These are phyloP conservation scores for Daldinia decipiens DNA, from an alignment of 495 filamentous ascomycete genomes.

Conservation along the genomic window DNA sequence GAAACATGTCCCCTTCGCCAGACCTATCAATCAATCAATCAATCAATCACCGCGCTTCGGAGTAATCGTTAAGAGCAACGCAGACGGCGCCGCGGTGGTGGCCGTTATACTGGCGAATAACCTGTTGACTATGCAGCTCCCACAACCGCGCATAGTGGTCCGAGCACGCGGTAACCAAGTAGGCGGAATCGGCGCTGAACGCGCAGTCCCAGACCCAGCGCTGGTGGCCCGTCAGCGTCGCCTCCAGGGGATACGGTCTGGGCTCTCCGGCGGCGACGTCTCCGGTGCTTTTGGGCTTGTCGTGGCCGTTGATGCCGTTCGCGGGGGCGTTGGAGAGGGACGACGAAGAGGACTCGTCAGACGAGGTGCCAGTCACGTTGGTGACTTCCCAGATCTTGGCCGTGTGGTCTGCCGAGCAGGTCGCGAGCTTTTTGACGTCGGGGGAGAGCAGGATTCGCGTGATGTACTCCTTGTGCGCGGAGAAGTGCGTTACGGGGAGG, in stretches of 20 bases:
- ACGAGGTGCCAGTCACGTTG: slow-evolving; percentile 60
- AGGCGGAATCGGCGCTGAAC: slow-evolving; percentile 95
- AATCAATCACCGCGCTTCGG: slow-evolving; percentile 70
- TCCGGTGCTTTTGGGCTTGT: slow-evolving; percentile 21
- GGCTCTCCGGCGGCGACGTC: slow-evolving; percentile 41
- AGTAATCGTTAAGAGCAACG: slow-evolving; percentile 97
- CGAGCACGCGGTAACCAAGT: slow-evolving; percentile 96
- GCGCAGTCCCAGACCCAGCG: slow-evolving; percentile 99
- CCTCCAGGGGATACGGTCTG: slow-evolving; percentile 80
- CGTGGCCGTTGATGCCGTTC: slow-evolving; percentile 29
- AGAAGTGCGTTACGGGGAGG: slow-evolving; percentile 90
- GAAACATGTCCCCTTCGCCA: not conserved
- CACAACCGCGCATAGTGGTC: slow-evolving; percentile 98
- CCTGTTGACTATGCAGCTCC: slow-evolving; percentile 84
- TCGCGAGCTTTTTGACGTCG: slow-evolving; percentile 96
- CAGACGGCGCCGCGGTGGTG: slow-evolving; percentile 96
- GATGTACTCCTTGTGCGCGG: slow-evolving; percentile 92
- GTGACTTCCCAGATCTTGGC: slow-evolving; percentile 97
- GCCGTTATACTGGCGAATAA: slow-evolving; percentile 97
- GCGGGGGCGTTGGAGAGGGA: slow-evolving; percentile 23
- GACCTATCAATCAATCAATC: slow-evolving; percentile 50
- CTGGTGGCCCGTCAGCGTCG: slow-evolving; percentile 91
- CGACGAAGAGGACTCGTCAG: slow-evolving; percentile 48
- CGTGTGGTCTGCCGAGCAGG: slow-evolving; percentile 96
- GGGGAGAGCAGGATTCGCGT: slow-evolving; percentile 95